Conservation (phyloP, 2,329 filamentous ascomycete species). For the Phoma sp. region DNA sequence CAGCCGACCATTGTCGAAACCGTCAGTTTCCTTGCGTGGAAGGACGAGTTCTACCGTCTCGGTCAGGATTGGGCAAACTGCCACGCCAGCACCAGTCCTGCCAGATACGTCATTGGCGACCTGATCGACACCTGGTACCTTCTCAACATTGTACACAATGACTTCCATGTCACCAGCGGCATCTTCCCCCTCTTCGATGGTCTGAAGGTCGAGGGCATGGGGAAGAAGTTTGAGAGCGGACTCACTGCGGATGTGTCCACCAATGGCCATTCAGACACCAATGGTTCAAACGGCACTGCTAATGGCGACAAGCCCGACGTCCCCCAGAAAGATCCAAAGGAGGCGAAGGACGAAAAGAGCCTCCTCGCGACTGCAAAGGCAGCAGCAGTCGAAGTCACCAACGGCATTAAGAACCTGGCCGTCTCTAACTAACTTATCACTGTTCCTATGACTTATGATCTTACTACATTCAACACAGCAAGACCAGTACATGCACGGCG, state of each 20-base stretch:
- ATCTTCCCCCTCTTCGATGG: conserved; percentile 89
- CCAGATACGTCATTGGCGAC: conserved; percentile 77
- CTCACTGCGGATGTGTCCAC: conserved; percentile 11
- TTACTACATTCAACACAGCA: conserved; percentile 45
- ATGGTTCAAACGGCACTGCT: conserved; percentile 24
- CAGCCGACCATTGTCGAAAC: conserved; percentile 99
- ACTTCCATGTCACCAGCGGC: conserved; percentile 83
- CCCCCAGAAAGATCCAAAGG: conserved; percentile 18
- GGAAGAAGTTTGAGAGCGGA: conserved; percentile 50
- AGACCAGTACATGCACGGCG: conserved; percentile 27
- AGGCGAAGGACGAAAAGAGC: conserved; percentile 21
- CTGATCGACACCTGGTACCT: conserved; percentile 93
- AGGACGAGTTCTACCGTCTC: conserved; percentile 93
- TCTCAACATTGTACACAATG: conserved; percentile 97
- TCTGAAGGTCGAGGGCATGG: conserved; percentile 71
- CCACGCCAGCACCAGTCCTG: conserved; percentile 77
- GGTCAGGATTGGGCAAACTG: conserved; percentile 95
- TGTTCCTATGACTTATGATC: conserved; percentile 20
- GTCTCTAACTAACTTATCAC: conserved; percentile 33
- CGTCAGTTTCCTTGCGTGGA: conserved; percentile 97
- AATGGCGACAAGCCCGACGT: conserved; percentile 1
- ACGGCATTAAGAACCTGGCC: conserved; percentile 36
- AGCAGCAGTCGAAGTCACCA: conserved; percentile 38
- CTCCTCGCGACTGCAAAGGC: conserved; percentile 38
- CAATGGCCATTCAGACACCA: conserved; percentile 15